These are phyloP conservation scores for Gardenia jasminoides DNA, from an alignment of 257 asterid genomes.

Conservation along the genomic window DNA sequence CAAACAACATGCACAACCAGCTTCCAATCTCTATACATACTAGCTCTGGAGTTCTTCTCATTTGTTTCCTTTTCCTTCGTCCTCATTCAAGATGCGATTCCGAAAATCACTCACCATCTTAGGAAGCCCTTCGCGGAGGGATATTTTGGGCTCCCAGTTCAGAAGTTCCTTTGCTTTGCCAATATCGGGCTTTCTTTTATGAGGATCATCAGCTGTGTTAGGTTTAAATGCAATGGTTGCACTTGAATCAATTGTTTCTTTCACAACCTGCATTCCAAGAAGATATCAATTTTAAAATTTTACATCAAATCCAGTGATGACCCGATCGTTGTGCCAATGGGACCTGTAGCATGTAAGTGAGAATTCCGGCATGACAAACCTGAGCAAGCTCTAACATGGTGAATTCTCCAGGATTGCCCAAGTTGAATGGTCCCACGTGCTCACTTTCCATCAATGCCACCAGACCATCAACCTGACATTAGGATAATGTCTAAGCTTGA, in stretches of 20 bases:
- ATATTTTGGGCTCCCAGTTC: conserved; percentile 92
- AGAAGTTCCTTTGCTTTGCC: conserved; percentile 86
- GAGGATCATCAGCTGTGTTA: conserved; percentile 98
- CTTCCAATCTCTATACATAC: conserved; percentile 25
- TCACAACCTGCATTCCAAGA: conserved; percentile 63
- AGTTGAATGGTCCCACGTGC: conserved; percentile 61
- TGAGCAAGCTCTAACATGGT: conserved; percentile 55
- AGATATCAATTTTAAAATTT: conserved; percentile 1
- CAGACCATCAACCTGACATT: conserved; percentile 46
- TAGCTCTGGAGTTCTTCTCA: conserved; percentile 15
- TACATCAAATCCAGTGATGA: not conserved
- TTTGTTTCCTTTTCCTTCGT: conserved; percentile 80
- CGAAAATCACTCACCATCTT: conserved; percentile 83
- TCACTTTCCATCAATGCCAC: conserved; percentile 53
- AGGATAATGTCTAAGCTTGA: not conserved
- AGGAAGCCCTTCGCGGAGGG: conserved; percentile 85
- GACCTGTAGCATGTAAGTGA: not conserved
- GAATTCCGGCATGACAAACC: conserved; percentile 25
- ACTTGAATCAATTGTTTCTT: conserved; percentile 88
- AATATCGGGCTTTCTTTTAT: conserved; percentile 95
- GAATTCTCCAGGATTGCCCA: conserved; percentile 59
- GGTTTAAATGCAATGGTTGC: conserved; percentile 75
- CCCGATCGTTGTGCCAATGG: not conserved
- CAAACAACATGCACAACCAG: conserved; percentile 16
- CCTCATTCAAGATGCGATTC: conserved; percentile 94